A percentile compares a stretch with the other conserved stretches of the same genome.
Conservation (phyloP, 202 grass and related monocot genomes). For the Elaeis oleifera region DNA sequence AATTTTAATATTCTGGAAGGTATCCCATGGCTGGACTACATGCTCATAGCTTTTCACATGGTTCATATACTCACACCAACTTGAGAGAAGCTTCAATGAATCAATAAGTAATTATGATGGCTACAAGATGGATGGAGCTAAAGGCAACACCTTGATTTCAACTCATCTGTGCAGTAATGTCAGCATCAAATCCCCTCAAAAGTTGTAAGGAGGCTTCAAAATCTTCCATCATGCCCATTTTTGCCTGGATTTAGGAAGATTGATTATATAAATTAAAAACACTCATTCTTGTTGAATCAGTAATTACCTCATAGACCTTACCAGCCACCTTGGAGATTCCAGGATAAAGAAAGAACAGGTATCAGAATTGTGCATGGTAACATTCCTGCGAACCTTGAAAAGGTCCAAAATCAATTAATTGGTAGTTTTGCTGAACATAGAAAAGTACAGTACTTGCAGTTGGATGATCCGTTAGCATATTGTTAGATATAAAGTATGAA, state of each 20-base stretch:
- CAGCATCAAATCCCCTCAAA: constrained; percentile 58
- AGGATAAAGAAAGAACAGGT: constrained; percentile 55
- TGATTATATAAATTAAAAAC: constrained; percentile 19
- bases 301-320: constrained; percentile 22
- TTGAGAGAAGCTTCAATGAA: constrained; percentile 13
- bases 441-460: no score
- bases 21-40: no score
- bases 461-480: no score
- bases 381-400: constrained; percentile 29
- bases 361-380: constrained; percentile 51
- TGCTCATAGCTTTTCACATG: background rate
- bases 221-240: constrained; percentile 71
- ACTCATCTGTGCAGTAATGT: constrained; percentile 51
- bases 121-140: constrained; percentile 3
- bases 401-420: background rate
- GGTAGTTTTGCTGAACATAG: no score
- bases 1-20: background rate
- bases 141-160: constrained; percentile 53
- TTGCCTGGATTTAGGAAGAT: constrained; percentile 36
- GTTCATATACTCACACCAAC: constrained; percentile 9
- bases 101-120: background rate
- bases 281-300: constrained; percentile 1
- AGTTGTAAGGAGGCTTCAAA: constrained; percentile 71
- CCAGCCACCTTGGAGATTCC: constrained; percentile 65
- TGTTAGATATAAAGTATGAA: no score